phyloP scores from a whole-genome alignment of 768 basidiomycete species.

The Pleurotus djamor region DNA sequence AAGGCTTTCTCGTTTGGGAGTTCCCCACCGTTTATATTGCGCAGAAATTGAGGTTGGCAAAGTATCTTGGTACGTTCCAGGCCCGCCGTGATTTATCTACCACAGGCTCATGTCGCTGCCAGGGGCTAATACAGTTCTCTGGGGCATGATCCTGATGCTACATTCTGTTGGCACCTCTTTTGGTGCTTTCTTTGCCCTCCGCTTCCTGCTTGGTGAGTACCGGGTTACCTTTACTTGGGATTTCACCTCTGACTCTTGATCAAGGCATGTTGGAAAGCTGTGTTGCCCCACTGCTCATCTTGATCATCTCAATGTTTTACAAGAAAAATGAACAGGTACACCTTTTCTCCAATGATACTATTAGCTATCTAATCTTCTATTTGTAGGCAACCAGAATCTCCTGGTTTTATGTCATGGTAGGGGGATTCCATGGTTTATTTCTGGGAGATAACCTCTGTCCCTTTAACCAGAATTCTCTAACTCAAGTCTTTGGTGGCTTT shows the following conservation, averaged over 20 bases:
- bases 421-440: background rate
- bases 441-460: too few species aligned
- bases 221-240: background rate
- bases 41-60: slow-evolving; percentile 57
- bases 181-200: slow-evolving; percentile 58
- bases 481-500: slow-evolving; percentile 60
- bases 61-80: slow-evolving; percentile 49
- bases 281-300: slow-evolving; percentile 60
- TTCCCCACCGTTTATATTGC: slow-evolving; percentile 67
- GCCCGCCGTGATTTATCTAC: background rate
- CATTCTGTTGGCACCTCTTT: slow-evolving; percentile 58
- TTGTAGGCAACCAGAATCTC: slow-evolving; percentile 52
- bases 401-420: slow-evolving; percentile 68
- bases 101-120: background rate
- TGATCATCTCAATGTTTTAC: slow-evolving; percentile 68
- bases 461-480: slow-evolving; percentile 48
- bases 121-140: slow-evolving; percentile 58
- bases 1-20: slow-evolving; percentile 60
- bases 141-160: slow-evolving; percentile 59
- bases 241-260: background rate
- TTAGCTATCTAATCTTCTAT: background rate
- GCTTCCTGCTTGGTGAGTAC: slow-evolving; percentile 53
- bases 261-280: slow-evolving; percentile 68
- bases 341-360: background rate
- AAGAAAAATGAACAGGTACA: slow-evolving; percentile 62